phyloP scores from a whole-genome alignment of 768 basidiomycete genomes.

The Pleurotus djamor region DNA sequence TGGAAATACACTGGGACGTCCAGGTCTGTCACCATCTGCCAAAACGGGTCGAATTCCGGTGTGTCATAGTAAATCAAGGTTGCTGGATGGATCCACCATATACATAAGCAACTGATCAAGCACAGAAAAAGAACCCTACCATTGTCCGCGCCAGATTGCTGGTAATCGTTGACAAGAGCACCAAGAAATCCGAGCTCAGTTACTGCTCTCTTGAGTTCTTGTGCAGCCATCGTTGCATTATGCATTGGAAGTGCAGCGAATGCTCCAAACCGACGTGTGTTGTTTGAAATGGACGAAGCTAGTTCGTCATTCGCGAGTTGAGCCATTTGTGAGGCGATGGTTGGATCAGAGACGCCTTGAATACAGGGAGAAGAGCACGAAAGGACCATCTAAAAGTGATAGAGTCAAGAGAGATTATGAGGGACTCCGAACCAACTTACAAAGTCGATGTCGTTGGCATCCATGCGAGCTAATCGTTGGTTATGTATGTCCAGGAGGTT shows the following conservation, averaged over 20 bases:
- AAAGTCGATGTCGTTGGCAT: conserved; percentile 35
- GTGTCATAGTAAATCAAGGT: conserved; percentile 35
- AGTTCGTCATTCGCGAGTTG: conserved; percentile 31
- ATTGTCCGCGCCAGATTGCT: conserved; percentile 37
- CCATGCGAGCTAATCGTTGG: conserved; percentile 31
- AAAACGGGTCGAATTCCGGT: conserved; percentile 37
- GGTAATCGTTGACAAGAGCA: conserved; percentile 40
- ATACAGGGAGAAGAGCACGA: conserved; percentile 35
- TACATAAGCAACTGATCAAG: background rate
- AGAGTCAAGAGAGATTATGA: background rate
- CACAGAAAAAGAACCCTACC: conserved; percentile 14
- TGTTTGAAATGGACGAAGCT: conserved; percentile 32
- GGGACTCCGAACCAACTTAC: conserved; percentile 16
- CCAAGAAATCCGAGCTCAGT: conserved; percentile 38
- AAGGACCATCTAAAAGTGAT: conserved; percentile 26
- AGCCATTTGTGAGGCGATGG: conserved; percentile 28
- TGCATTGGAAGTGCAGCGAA: conserved; percentile 44
- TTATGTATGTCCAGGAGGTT: conserved; percentile 38
- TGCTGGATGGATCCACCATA: conserved; percentile 13
- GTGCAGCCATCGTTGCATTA: conserved; percentile 34
- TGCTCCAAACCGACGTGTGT: conserved; percentile 36
- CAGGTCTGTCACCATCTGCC: conserved; percentile 31
- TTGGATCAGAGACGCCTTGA: conserved; percentile 34
- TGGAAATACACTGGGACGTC: conserved; percentile 38
- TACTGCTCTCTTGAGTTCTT: conserved; percentile 35